phyloP scores from a whole-genome alignment of 176 grass and related monocot genomes.

The Hordeum marinum region DNA sequence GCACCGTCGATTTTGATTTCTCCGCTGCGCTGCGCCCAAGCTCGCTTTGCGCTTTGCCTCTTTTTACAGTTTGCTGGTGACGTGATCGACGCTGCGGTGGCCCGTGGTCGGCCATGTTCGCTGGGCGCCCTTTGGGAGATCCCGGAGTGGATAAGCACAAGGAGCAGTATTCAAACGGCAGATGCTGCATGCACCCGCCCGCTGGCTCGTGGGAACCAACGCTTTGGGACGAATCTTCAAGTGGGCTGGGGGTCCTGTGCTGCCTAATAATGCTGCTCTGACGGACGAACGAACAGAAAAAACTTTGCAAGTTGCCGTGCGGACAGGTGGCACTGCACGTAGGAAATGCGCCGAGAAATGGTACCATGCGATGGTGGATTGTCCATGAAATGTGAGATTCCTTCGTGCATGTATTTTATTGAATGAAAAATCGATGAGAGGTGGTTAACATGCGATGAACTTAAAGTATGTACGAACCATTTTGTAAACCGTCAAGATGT shows the following conservation, averaged over 20 bases:
- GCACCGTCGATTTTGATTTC: not conserved
- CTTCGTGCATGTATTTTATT: not conserved
- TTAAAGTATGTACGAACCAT: no score
- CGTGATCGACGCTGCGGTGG: not conserved
- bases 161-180: not conserved
- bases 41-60: not conserved
- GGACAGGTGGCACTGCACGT: not conserved
- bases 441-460: not conserved
- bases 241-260: not conserved
- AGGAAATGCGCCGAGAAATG: not conserved
- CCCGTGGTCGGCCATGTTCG: slow-evolving; percentile 7
- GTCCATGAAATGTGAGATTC: not conserved
- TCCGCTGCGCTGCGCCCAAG: not conserved
- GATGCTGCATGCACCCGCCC: not conserved
- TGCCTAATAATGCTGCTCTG: not conserved
- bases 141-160: slow-evolving; percentile 14
- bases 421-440: not conserved
- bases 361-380: not conserved
- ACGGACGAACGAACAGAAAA: not conserved
- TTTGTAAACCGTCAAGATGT: no score
- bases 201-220: not conserved
- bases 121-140: not conserved
- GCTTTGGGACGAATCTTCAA: not conserved
- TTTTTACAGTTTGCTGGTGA: not conserved
- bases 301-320: not conserved